Evolutionary conservation across 139 green algal species (phyloP).

Genomic region (Spirogloea muscicola): DNA sequence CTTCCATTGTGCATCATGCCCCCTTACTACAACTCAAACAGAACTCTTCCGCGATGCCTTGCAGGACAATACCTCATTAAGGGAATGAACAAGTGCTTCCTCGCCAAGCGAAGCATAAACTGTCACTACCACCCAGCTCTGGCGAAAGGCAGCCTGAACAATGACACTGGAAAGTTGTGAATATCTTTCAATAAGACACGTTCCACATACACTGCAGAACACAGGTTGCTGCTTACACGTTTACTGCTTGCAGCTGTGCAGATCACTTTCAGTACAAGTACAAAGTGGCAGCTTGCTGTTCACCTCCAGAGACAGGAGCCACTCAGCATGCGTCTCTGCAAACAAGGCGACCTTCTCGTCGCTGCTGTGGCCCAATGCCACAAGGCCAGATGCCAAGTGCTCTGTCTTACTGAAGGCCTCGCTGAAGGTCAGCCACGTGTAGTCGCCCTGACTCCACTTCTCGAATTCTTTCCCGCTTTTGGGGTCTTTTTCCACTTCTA

Average conservation of each 20-base stretch:
- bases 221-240: no score
- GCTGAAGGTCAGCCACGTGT: conserved; percentile 18
- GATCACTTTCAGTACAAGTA: no score
- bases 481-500: conserved; percentile 1
- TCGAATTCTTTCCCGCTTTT: conserved; percentile 20
- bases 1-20: no score
- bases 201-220: no score
- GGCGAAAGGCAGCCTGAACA: conserved; percentile 25
- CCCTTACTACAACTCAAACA: no score
- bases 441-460: conserved; percentile 13
- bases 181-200: no score
- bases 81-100: conserved; percentile 36
- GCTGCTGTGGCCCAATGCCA: conserved; percentile 5
- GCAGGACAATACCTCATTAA: conserved; percentile 50
- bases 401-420: not conserved
- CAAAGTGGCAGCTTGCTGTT: no score
- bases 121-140: conserved; percentile 39
- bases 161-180: no score
- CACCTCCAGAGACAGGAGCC: conserved; percentile 17
- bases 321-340: conserved; percentile 21
- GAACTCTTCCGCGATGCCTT: no score
- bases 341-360: conserved; percentile 27
- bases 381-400: conserved; percentile 9
- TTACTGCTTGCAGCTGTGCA: no score
- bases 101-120: conserved; percentile 50